Percentiles rank a stretch among this genome's conserved stretches.
These are phyloP conservation scores for Aspergillus steynii DNA, from an alignment of 495 filamentous ascomycete genomes.

Conservation along the genomic window DNA sequence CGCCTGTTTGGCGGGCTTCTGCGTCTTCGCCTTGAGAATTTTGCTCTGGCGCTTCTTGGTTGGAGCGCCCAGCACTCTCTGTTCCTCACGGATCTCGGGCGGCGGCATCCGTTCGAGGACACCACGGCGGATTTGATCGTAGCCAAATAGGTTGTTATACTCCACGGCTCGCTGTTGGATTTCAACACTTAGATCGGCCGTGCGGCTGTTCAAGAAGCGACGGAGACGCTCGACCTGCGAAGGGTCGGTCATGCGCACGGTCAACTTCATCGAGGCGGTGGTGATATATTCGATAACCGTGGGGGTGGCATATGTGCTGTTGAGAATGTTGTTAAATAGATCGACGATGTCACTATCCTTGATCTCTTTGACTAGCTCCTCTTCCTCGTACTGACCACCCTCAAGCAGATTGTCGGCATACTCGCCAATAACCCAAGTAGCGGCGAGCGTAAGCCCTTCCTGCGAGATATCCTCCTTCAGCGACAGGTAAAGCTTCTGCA, in stretches of 20 bases:
- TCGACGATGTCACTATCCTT: slow-evolving; percentile 89
- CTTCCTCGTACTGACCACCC: slow-evolving; percentile 93
- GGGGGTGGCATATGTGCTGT: slow-evolving; percentile 88
- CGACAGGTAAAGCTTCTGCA: slow-evolving; percentile 86
- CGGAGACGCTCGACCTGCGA: slow-evolving; percentile 83
- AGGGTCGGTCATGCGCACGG: slow-evolving; percentile 78
- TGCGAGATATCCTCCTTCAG: slow-evolving; percentile 96
- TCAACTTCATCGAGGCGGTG: slow-evolving; percentile 93
- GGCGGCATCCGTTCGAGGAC: slow-evolving; percentile 97
- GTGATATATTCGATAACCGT: slow-evolving; percentile 92
- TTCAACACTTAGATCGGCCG: slow-evolving; percentile 86
- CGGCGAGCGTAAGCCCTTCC: slow-evolving; percentile 89
- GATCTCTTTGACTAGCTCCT: slow-evolving; percentile 87
- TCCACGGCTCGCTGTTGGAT: slow-evolving; percentile 95
- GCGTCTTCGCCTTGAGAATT: slow-evolving; percentile 69
- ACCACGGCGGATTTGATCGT: slow-evolving; percentile 82
- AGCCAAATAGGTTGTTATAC: slow-evolving; percentile 88
- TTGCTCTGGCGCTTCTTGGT: slow-evolving; percentile 75
- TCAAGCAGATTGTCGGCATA: slow-evolving; percentile 86
- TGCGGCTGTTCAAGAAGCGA: slow-evolving; percentile 70
- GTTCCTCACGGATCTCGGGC: slow-evolving; percentile 93
- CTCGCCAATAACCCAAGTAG: slow-evolving; percentile 98
- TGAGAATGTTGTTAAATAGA: slow-evolving; percentile 85
- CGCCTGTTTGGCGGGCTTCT: slow-evolving; percentile 70
- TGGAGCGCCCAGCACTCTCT: slow-evolving; percentile 83